Percentiles rank a stretch among this genome's conserved stretches.
These are phyloP conservation scores for Eutreptiella sp. DNA, from an alignment of 208 protist genomes.

Conservation along the genomic window DNA sequence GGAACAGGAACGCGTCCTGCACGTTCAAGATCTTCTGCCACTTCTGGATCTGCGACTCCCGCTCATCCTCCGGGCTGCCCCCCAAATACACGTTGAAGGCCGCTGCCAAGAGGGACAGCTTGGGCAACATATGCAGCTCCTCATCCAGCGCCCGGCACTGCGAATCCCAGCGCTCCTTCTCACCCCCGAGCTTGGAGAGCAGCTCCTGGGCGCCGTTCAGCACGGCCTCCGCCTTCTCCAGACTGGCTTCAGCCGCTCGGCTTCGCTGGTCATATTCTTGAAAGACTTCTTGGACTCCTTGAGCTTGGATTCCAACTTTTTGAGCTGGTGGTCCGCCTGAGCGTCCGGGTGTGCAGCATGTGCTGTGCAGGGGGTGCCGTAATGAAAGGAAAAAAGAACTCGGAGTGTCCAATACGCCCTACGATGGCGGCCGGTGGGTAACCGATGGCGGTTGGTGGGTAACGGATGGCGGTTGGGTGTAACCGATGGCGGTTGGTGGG, in stretches of 20 bases:
- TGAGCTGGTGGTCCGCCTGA: conserved; percentile 68
- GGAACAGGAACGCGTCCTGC: conserved; percentile 39
- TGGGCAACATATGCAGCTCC: conserved; percentile 62
- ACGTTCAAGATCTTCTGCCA: conserved; percentile 68
- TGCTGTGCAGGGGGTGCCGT: too few relatives aligned
- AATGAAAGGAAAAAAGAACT: too few relatives aligned
- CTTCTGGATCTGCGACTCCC: conserved; percentile 50
- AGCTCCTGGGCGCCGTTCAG: conserved; percentile 80
- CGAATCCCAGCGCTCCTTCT: conserved; percentile 84
- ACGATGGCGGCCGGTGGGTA: too few relatives aligned
- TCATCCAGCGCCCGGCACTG: conserved; percentile 60
- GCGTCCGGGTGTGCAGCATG: too few relatives aligned
- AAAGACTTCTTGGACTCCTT: conserved; percentile 67
- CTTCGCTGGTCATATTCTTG: conserved; percentile 83
- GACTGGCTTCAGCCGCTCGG: conserved; percentile 68
- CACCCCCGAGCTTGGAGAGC: conserved; percentile 85
- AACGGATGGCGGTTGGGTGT: too few relatives aligned
- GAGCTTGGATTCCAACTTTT: conserved; percentile 75
- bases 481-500: too few relatives aligned
- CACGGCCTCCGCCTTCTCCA: conserved; percentile 76
- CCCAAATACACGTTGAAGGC: conserved; percentile 86
- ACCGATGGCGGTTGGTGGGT: too few relatives aligned
- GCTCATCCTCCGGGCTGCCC: conserved; percentile 66
- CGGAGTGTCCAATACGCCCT: too few relatives aligned
- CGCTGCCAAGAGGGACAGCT: conserved; percentile 68